phyloP scores from a whole-genome alignment of 352 stramenopile genomes.

The Pythium pectinolyticum region DNA sequence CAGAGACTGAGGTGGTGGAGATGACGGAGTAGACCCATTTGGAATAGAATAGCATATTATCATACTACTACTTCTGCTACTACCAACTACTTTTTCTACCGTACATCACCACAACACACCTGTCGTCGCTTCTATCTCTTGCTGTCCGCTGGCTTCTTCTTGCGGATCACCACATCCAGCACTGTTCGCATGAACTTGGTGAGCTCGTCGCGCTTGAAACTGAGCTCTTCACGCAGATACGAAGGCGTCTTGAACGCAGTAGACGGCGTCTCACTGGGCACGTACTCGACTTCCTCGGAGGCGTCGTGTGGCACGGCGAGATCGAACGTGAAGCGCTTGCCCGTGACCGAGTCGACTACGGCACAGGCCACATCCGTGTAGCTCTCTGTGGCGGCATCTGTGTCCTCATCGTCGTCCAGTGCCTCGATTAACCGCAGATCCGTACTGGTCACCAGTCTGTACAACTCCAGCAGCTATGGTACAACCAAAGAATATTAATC shows the following conservation, averaged over 20 bases:
- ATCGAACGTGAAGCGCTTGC: constrained; percentile 75
- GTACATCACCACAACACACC: constrained; percentile 15
- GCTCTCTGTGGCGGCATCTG: constrained; percentile 32
- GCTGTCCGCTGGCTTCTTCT: constrained; percentile 44
- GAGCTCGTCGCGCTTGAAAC: constrained; percentile 77
- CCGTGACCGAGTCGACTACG: constrained; percentile 61
- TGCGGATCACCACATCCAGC: constrained; percentile 79
- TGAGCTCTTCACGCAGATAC: constrained; percentile 86
- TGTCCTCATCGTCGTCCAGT: constrained; percentile 45
- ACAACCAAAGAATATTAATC: background rate
- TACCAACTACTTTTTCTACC: constrained; percentile 6
- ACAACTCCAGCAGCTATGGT: constrained; percentile 69
- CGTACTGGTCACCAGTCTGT: constrained; percentile 73
- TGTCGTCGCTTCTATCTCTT: constrained; percentile 17
- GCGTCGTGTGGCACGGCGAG: constrained; percentile 62
- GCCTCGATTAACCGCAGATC: constrained; percentile 76
- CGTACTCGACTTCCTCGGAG: constrained; percentile 79
- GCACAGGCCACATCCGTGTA: constrained; percentile 72
- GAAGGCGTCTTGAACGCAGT: constrained; percentile 56
- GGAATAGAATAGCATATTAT: constrained; percentile 3
- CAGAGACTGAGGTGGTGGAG: background rate
- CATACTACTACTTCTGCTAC: background rate
- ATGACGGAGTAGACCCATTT: background rate
- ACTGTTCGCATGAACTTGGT: constrained; percentile 84
- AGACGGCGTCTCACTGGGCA: constrained; percentile 59